phyloP scores from a whole-genome alignment of 306 rosid genomes.

The Lathyrus aphaca region DNA sequence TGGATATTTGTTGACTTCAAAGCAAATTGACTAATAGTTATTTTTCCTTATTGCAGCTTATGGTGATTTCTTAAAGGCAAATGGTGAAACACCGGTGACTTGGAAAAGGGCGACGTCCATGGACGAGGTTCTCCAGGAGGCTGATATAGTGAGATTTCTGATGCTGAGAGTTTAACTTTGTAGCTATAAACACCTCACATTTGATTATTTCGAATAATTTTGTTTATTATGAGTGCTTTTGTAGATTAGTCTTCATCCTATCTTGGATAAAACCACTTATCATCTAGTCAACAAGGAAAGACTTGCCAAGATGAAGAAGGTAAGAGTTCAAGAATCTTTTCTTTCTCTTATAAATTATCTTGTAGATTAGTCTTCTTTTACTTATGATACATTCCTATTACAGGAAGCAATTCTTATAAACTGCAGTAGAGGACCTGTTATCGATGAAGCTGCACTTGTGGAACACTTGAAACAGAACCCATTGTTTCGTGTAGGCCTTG shows the following conservation, averaged over 20 bases:
- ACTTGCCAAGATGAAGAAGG: slow-evolving; percentile 90
- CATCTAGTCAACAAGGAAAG: slow-evolving; percentile 96
- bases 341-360: slow-evolving; percentile 2
- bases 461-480: slow-evolving; percentile 86
- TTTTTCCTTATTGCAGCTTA: slow-evolving; percentile 65
- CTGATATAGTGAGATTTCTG: slow-evolving; percentile 71
- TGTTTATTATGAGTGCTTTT: slow-evolving; percentile 39
- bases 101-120: slow-evolving; percentile 93
- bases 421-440: slow-evolving; percentile 97
- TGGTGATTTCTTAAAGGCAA: slow-evolving; percentile 79
- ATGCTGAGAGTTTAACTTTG: slow-evolving; percentile 3
- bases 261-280: slow-evolving; percentile 92
- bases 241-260: slow-evolving; percentile 96
- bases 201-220: slow-evolving; percentile 27
- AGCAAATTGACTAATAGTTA: slow-evolving; percentile 37
- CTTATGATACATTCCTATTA: slow-evolving; percentile 24
- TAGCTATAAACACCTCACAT: not conserved
- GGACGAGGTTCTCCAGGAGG: slow-evolving; percentile 97
- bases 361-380: not conserved
- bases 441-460: slow-evolving; percentile 94
- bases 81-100: slow-evolving; percentile 84
- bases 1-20: slow-evolving; percentile 1
- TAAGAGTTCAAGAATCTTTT: slow-evolving; percentile 30
- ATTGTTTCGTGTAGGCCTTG: slow-evolving; percentile 96
- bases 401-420: slow-evolving; percentile 95